phyloP scores from a whole-genome alignment of 2,329 filamentous ascomycete species.

The Ophiostoma tasmaniense region DNA sequence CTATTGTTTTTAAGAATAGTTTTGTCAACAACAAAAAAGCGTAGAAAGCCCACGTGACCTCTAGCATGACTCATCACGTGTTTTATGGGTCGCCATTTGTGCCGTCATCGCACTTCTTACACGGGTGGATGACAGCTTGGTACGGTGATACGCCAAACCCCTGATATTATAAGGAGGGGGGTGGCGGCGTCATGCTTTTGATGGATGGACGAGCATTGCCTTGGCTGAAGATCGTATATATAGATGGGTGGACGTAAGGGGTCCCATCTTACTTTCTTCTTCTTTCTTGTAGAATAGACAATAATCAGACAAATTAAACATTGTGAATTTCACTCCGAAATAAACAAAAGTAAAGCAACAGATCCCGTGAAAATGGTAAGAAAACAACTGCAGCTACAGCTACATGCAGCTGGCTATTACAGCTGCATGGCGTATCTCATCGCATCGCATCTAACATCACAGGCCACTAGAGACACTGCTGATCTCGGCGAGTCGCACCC shows the following conservation, averaged over 20 bases:
- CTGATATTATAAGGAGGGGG: background rate
- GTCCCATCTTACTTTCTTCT: background rate
- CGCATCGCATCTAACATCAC: background rate
- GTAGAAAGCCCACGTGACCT: background rate
- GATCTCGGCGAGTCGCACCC: constrained; percentile 40
- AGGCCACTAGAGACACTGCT: constrained; percentile 47
- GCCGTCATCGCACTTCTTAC: background rate
- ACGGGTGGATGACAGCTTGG: background rate
- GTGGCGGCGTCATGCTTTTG: background rate
- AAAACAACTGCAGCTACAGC: background rate
- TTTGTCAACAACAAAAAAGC: too few species aligned
- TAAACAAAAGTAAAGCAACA: background rate
- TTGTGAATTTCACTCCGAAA: background rate
- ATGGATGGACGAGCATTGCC: background rate
- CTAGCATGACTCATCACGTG: background rate
- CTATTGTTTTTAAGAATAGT: background rate
- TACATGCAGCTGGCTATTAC: background rate
- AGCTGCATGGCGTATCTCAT: background rate
- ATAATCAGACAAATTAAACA: background rate
- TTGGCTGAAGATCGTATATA: constrained; percentile 2
- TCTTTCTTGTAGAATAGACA: background rate
- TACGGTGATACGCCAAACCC: constrained; percentile 5
- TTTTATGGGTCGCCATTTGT: background rate
- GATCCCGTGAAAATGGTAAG: background rate
- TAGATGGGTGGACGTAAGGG: background rate